Base-by-base conservation (phyloP, 139 green algal genomes). In the Volvox africanus region DNA sequence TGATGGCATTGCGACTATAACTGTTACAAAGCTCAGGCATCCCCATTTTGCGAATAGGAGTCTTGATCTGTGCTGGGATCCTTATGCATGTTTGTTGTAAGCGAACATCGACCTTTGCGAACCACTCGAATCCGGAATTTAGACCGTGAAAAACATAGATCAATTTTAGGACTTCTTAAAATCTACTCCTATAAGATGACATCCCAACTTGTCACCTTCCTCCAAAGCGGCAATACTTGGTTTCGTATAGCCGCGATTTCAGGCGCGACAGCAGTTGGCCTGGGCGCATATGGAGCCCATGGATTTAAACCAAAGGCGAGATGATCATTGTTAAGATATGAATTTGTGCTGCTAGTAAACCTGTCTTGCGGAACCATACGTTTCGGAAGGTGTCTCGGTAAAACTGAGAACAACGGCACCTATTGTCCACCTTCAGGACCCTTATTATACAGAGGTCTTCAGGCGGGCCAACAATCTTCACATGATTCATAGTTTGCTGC, bases 401-500 rank as follows among this genome's bases (percentile, higher is more conserved):
- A 5, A 55, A 14, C 9, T 55, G 65, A 6, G 65, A 28, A 2
- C 76, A 61, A 3, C 32, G 18, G 32, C n/a, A 30, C 12, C 76
- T 55, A 1, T 6, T 55, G 44, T 24, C 21, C 50, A 18, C 28
- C 16, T 32, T 0, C 80, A 88, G 80, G 88, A 92, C 79, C n/a
- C 88, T 20, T 84, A 92, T 67, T 92, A 61, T 55, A 14, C 32
- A 0, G 88, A 92, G 50, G 88, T 92, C 37, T 88, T 78, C 32
- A 33, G 44, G 35, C 79, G 88, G 0, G 88, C 88, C 80, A 92
- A 92, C 68, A 78, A 84, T 18, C 86, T 88, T 50, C 88, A 92
- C n/a, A 67, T 92, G 0, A 14, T 88, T 0, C 88, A 92, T 68
- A 76, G 61, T 44, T 67, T 92, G 50, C 67, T 92, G 19, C 69